Base-by-base conservation (phyloP, 2,329 filamentous ascomycete genomes). In the Apiospora rasikravindrae region DNA sequence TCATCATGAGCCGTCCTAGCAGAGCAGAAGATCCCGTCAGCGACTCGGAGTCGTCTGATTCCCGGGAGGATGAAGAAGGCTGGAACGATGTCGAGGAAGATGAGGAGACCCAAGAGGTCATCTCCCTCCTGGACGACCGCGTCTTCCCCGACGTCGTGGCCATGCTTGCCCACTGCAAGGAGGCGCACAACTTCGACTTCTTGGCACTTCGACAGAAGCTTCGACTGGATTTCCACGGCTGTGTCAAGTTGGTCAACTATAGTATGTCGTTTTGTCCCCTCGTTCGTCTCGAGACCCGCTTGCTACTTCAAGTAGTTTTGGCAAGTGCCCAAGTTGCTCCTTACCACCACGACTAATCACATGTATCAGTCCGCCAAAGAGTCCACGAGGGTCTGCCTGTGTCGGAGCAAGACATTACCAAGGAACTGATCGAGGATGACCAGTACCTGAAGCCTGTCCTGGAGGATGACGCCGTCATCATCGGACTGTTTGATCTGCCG, bases 381-480 rank as follows among this genome's bases (percentile, higher is more conserved):
- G 85, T 85, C 29, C 83, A 84, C 70, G 83, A 86, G 49, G 83
- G 84, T 57, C 76, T 81, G 45, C 57, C 83, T 8, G 79, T 90
- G 3, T 89, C 90, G 0, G 57, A 64, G 33, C 86, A 88, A 72
- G 83, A 92, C 61, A 90, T 94, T 72, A 86, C 89, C 2, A 84
- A 85, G 47, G 84, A 86, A 2, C 86, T 90, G 37, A 91, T 98
- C 74, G 87, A 90, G n/a, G 90, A 94, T 73, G 96, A 98, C 75
- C 87, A 88, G 75, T 97, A 91, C 79, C 86, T 99, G 72, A 93
- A 93, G 79, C 96, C 96, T 0, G 91, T 95, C 4, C 84, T 99
- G 10, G 92, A 96, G 72, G 94, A 98, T 76, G 96, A 99, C 80
- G 93, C 95, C 4, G 85, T 98, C 70, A 89, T 99, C 44, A 95